A percentile compares a stretch with the other conserved stretches of the same genome.
phyloP scores from a whole-genome alignment of 2,329 filamentous ascomycete genomes.

The Pseudogymnoascus sp. region DNA sequence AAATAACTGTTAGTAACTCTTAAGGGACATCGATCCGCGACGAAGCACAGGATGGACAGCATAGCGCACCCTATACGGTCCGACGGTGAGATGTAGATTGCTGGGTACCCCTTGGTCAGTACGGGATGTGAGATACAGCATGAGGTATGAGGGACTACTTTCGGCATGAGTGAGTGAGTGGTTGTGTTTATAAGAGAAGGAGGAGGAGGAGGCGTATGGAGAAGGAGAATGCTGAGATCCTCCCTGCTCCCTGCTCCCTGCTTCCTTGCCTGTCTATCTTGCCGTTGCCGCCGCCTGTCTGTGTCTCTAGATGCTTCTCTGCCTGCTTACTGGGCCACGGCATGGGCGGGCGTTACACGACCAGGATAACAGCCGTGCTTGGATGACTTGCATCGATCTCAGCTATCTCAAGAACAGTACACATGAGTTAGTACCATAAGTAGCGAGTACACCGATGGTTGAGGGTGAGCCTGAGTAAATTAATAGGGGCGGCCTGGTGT shows the following conservation, averaged over 20 bases:
- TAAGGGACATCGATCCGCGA: background rate
- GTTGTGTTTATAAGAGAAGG: background rate
- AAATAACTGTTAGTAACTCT: background rate
- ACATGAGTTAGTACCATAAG: background rate
- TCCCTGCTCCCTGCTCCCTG: background rate
- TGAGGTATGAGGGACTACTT: constrained; percentile 4
- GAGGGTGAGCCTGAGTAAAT: background rate
- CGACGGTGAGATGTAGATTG: constrained; percentile 6
- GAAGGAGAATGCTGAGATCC: background rate
- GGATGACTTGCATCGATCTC: background rate
- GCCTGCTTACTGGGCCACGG: background rate
- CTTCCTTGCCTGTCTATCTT: background rate
- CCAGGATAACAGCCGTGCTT: background rate
- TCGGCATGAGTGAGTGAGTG: background rate
- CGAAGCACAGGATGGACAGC: constrained; percentile 2
- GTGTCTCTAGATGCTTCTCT: background rate
- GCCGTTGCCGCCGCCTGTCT: background rate
- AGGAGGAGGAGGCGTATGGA: background rate
- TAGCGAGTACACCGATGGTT: background rate
- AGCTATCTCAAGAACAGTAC: background rate
- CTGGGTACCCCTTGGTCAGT: background rate
- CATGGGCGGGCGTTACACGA: background rate
- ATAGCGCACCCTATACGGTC: background rate
- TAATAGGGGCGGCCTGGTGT: background rate
- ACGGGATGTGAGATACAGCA: background rate